Percentiles rank a stretch among this genome's conserved stretches.
These are phyloP conservation scores for Neopestalotiopsis sp. DNA, from an alignment of 2,329 filamentous ascomycete species.

Conservation along the genomic window DNA sequence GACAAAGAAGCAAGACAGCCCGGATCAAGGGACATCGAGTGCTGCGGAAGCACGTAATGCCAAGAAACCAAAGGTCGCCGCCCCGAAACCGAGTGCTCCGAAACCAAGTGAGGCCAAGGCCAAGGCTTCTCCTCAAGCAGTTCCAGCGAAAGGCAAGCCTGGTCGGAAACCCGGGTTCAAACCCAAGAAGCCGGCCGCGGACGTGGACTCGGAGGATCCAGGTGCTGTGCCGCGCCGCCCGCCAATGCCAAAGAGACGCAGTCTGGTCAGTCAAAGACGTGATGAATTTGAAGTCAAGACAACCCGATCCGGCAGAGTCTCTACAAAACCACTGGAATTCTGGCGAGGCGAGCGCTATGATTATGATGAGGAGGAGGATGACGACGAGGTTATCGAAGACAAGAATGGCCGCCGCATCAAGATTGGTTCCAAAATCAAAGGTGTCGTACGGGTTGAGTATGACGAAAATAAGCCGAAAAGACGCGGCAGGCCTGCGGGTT, in stretches of 20 bases:
- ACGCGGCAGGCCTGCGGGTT: constrained; percentile 28
- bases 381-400: constrained; percentile 44
- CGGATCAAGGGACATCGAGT: constrained; percentile 23
- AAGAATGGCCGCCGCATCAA: constrained; percentile 54
- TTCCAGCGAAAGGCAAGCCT: constrained; percentile 36
- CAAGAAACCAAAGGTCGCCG: constrained; percentile 32
- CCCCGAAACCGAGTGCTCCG: not conserved
- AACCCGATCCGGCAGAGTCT: constrained; percentile 79
- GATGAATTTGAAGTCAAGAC: constrained; percentile 59
- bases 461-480: constrained; percentile 46
- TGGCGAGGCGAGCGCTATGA: constrained; percentile 87
- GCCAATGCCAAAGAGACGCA: constrained; percentile 60
- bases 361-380: constrained; percentile 65
- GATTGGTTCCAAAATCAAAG: constrained; percentile 71
- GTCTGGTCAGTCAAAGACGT: constrained; percentile 58
- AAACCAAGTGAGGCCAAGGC: constrained; percentile 16
- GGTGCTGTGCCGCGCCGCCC: constrained; percentile 51
- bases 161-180: constrained; percentile 39
- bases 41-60: constrained; percentile 26
- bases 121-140: constrained; percentile 30
- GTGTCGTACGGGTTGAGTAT: constrained; percentile 77
- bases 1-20: constrained; percentile 25
- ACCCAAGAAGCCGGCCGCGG: constrained; percentile 38
- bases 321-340: constrained; percentile 78
- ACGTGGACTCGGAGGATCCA: constrained; percentile 52